phyloP scores from a whole-genome alignment of 2,329 filamentous ascomycete genomes.

The Phialophora macrospora region DNA sequence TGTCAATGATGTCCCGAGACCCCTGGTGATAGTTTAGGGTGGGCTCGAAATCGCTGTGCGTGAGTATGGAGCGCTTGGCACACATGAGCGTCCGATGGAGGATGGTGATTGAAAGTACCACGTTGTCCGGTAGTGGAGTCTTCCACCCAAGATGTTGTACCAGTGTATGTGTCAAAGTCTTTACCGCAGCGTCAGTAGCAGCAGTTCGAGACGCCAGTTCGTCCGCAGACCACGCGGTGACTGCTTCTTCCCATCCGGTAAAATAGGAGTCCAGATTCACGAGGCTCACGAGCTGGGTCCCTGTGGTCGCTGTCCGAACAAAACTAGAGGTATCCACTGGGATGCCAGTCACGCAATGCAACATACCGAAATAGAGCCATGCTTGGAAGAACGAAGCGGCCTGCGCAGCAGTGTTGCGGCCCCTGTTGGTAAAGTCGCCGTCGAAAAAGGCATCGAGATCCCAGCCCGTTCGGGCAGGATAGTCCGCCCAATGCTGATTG shows the following conservation, averaged over 20 bases:
- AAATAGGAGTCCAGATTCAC: not conserved
- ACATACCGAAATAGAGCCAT: conserved; percentile 11
- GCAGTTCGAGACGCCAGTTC: not conserved
- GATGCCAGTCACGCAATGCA: conserved; percentile 3
- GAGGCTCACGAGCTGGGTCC: not conserved
- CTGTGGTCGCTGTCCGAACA: not conserved
- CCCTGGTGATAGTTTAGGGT: conserved; percentile 2
- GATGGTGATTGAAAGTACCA: conserved; percentile 10
- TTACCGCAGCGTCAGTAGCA: not conserved
- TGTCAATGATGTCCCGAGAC: conserved; percentile 7
- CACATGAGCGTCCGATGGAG: conserved; percentile 8
- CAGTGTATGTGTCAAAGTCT: not conserved
- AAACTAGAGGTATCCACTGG: conserved; percentile 1
- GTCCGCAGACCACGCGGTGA: not conserved
- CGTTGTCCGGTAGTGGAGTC: conserved; percentile 7
- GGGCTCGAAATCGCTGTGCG: conserved; percentile 7
- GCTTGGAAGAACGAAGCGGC: conserved; percentile 14
- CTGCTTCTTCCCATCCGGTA: not conserved
- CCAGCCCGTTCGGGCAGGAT: conserved; percentile 3
- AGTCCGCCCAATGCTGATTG: not conserved
- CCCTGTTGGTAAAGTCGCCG: conserved; percentile 8
- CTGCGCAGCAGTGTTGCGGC: conserved; percentile 3
- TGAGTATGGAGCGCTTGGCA: conserved; percentile 6
- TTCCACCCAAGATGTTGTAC: conserved; percentile 6
- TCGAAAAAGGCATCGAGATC: not conserved